A percentile compares a stretch with the other conserved stretches of the same genome.
These are phyloP conservation scores for Solanum chilense DNA, from an alignment of 257 asterid species.

Conservation along the genomic window DNA sequence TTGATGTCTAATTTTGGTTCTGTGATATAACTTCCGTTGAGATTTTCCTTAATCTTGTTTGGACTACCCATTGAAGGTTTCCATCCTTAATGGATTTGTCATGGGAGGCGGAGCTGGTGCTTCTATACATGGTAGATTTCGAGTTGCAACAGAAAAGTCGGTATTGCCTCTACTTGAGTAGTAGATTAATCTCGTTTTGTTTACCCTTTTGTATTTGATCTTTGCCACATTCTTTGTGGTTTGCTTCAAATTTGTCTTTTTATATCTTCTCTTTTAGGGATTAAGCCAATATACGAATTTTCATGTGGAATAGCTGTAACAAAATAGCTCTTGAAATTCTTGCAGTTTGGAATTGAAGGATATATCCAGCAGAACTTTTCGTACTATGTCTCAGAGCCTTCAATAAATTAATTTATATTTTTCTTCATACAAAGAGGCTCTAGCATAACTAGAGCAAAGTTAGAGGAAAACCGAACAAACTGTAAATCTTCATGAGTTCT, in stretches of 20 bases:
- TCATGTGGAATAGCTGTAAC: not conserved
- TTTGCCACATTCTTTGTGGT: not conserved
- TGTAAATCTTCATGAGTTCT: not conserved
- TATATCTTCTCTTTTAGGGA: not conserved
- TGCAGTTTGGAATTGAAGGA: not conserved
- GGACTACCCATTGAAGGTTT: conserved; percentile 36
- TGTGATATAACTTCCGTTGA: not conserved
- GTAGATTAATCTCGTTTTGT: too few species aligned
- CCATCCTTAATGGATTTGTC: conserved; percentile 82
- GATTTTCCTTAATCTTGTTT: not conserved
- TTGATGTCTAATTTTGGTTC: not conserved
- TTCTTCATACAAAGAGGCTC: not conserved
- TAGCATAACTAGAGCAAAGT: not conserved
- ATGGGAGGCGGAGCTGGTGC: conserved; percentile 98
- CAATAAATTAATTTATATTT: not conserved
- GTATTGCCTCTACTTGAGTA: conserved; percentile 17
- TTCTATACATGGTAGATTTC: conserved; percentile 80
- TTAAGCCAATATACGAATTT: not conserved
- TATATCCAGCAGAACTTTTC: not conserved
- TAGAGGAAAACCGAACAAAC: not conserved
- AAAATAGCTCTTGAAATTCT: not conserved
- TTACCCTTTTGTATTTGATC: not conserved
- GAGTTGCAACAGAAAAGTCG: conserved; percentile 82
- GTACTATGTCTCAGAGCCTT: not conserved
- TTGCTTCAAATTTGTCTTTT: not conserved